Conservation (phyloP, 352 stramenopile genomes). For the Plasmopara viticola region DNA sequence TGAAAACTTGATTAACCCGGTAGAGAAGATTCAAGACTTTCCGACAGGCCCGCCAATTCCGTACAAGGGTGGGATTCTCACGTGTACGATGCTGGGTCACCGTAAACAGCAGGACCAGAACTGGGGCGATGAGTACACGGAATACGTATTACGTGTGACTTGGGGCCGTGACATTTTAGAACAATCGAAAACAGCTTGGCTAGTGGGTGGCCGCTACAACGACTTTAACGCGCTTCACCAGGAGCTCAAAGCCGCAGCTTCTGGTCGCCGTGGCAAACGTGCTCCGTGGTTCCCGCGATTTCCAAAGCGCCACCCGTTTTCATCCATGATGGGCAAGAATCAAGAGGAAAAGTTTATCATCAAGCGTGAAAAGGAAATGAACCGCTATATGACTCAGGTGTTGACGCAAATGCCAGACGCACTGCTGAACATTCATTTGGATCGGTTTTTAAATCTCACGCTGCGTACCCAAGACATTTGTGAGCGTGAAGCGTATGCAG, state of each 20-base stretch:
- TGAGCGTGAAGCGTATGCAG: constrained; percentile 82
- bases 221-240: constrained; percentile 88
- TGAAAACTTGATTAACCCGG: constrained; percentile 81
- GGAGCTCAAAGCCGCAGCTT: constrained; percentile 81
- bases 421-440: constrained; percentile 84
- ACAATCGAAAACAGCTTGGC: constrained; percentile 85
- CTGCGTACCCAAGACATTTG: constrained; percentile 83
- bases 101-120: constrained; percentile 87
- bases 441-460: constrained; percentile 86
- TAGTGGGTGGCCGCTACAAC: constrained; percentile 85
- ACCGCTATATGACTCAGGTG: constrained; percentile 89
- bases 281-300: constrained; percentile 87
- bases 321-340: constrained; percentile 88
- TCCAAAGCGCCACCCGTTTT: constrained; percentile 86
- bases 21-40: constrained; percentile 85
- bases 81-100: constrained; percentile 84
- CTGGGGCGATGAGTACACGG: constrained; percentile 87
- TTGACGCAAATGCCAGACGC: constrained; percentile 87
- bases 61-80: constrained; percentile 87
- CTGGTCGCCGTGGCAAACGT: constrained; percentile 76
- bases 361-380: constrained; percentile 88
- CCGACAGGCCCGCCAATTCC: constrained; percentile 84
- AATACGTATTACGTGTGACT: constrained; percentile 83
- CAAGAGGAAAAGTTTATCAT: constrained; percentile 89
- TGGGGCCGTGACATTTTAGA: constrained; percentile 86